These are phyloP conservation scores for Salmacisia buchloeana DNA, from an alignment of 1,284 basidiomycete genomes.

Conservation along the genomic window DNA sequence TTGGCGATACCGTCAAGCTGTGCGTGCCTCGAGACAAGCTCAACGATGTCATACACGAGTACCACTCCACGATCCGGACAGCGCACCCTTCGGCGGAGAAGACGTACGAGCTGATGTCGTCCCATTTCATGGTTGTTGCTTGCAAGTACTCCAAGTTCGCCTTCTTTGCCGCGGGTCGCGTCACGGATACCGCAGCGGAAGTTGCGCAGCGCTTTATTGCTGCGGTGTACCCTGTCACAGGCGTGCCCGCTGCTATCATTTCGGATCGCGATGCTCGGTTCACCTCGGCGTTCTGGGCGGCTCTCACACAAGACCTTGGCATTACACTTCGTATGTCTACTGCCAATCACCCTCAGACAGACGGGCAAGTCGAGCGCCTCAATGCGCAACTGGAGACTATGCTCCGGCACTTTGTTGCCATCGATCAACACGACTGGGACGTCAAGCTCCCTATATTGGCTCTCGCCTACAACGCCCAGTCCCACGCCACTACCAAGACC, in stretches of 20 bases:
- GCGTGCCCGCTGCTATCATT: background rate
- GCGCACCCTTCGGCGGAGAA: background rate
- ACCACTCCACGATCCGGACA: background rate
- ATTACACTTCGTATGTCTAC: background rate
- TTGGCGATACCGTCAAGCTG: background rate
- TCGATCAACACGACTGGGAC: conserved; percentile 20
- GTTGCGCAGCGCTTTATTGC: background rate
- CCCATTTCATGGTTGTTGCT: background rate
- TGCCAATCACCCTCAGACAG: background rate
- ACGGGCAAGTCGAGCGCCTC: conserved; percentile 53
- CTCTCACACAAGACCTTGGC: background rate
- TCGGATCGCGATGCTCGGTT: background rate
- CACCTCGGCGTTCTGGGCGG: background rate
- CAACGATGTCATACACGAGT: background rate
- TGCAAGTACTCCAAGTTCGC: background rate
- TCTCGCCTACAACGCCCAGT: conserved; percentile 1
- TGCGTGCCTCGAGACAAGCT: background rate
- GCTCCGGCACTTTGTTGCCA: conserved; percentile 24
- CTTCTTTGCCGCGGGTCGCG: background rate
- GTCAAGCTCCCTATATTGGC: background rate
- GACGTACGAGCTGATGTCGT: background rate
- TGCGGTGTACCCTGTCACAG: background rate
- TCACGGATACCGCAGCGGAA: background rate
- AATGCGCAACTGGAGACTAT: conserved; percentile 53
- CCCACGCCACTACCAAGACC: background rate